Percentiles rank a stretch among this genome's conserved stretches.
phyloP scores from a whole-genome alignment of 352 stramenopile species.

The Phytophthora ramorum region DNA sequence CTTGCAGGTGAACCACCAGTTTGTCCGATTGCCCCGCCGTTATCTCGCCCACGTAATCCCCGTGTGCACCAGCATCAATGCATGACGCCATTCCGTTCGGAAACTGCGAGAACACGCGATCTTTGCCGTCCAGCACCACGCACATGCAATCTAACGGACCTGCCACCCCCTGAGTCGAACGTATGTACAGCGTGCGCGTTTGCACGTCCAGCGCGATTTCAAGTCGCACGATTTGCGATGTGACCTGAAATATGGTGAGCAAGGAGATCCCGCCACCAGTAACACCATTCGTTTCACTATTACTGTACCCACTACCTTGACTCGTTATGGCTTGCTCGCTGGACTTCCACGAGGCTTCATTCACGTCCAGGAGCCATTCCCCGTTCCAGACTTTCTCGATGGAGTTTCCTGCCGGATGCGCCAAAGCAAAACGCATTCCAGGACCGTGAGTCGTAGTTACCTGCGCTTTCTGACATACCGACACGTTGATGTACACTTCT shows the following conservation, averaged over 20 bases:
- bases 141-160: slow-evolving; percentile 33
- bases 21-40: slow-evolving; percentile 42
- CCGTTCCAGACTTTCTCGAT: slow-evolving; percentile 54
- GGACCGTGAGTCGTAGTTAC: background rate
- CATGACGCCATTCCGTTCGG: slow-evolving; percentile 48
- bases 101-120: slow-evolving; percentile 57
- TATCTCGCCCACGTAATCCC: slow-evolving; percentile 63
- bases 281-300: background rate
- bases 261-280: slow-evolving; percentile 33
- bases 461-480: background rate
- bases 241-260: slow-evolving; percentile 42
- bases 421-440: slow-evolving; percentile 11
- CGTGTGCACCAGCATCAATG: slow-evolving; percentile 26
- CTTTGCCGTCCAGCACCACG: slow-evolving; percentile 60
- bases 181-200: slow-evolving; percentile 36
- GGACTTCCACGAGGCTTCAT: slow-evolving; percentile 52
- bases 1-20: slow-evolving; percentile 52
- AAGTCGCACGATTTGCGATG: slow-evolving; percentile 48
- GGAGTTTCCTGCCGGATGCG: slow-evolving; percentile 20
- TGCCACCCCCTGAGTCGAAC: slow-evolving; percentile 35
- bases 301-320: background rate
- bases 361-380: slow-evolving; percentile 57
- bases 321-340: slow-evolving; percentile 3
- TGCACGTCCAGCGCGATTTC: slow-evolving; percentile 41
- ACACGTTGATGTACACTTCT: slow-evolving; percentile 49